Conservation (phyloP, 495 filamentous ascomycete species). For the Podospora bellae-mahoneyi region DNA sequence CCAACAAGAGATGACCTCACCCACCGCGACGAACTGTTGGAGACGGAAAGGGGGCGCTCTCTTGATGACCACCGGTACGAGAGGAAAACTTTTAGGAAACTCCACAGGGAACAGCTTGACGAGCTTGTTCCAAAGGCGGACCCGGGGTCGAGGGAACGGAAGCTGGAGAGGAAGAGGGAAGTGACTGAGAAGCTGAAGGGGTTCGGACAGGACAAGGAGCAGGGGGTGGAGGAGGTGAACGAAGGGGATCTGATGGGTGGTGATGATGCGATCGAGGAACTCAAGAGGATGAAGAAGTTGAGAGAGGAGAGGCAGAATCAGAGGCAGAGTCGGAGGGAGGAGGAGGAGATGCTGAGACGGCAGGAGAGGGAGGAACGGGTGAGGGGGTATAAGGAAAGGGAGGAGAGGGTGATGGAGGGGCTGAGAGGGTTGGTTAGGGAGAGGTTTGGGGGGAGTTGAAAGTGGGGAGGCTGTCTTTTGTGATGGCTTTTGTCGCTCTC, state of each 20-base stretch:
- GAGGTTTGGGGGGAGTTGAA: slow-evolving; percentile 49
- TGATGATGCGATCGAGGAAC: slow-evolving; percentile 51
- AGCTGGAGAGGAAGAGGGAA: slow-evolving; percentile 71
- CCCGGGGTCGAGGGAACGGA: slow-evolving; percentile 76
- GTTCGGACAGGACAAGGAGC: slow-evolving; percentile 58
- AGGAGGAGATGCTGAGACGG: slow-evolving; percentile 54
- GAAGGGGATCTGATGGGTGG: slow-evolving; percentile 61
- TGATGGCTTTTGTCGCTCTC: no score
- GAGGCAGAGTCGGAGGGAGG: slow-evolving; percentile 62
- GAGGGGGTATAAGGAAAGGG: slow-evolving; percentile 52
- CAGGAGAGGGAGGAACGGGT: slow-evolving; percentile 65
- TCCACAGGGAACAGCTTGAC: slow-evolving; percentile 63
- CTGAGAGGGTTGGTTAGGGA: slow-evolving; percentile 57
- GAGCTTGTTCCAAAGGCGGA: slow-evolving; percentile 82
- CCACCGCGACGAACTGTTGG: slow-evolving; percentile 48
- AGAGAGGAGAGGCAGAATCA: slow-evolving; percentile 61
- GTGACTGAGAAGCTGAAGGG: slow-evolving; percentile 54
- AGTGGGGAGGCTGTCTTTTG: no score
- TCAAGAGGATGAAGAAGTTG: slow-evolving; percentile 52
- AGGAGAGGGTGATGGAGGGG: slow-evolving; percentile 66
- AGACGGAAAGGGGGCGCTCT: slow-evolving; percentile 51
- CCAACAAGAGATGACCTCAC: slow-evolving; percentile 74
- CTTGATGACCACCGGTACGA: slow-evolving; percentile 56
- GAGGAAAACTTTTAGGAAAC: slow-evolving; percentile 58
- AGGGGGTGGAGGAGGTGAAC: slow-evolving; percentile 44